Base-by-base conservation (phyloP, 805 yeast species). In the Candida tibetensis region DNA sequence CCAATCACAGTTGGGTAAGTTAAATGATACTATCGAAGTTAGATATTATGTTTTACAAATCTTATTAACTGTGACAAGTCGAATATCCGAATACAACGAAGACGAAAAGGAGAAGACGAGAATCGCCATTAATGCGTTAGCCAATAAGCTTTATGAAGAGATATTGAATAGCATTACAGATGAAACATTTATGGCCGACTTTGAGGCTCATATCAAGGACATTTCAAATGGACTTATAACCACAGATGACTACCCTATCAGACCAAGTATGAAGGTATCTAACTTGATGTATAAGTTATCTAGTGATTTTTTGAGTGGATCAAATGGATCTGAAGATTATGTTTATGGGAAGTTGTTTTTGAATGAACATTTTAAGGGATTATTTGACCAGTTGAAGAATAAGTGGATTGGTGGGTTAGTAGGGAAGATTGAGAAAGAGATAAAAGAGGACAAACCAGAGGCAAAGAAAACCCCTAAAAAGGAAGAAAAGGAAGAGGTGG, bases 371-470 rank as follows among this genome's bases (percentile, higher is more conserved):
- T 45, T 52, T 12, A 45, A 29, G 14, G 30, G 36, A 0, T 28
- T 42, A 1, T 67, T 65, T 36, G 38, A 42, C 3, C 34, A 41
- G n/a, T 35, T 38, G n/a, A 69, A 68, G 44, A 62, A 61, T 37
- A 36, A 48, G 4, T 66, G 71, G 71, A 36, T 56, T 18, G 36
- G 36, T 17, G 36, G 41, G 3, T 18, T 30, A n/a, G 32, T 45
- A 2, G 15, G 41, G 5, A 19, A 28, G 32, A 29, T 15, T 9
- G 17, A 16, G 23, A 17, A 3, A 4, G 4, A 5, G 7, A 15
- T 22, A 7, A 12, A 16, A 16, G 4, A 16, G 10, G 10, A 13
- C 7, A 27, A 27, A 12, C 7, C 8, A 7, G 6, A 12, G 13
- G 13, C 7, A 7, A 29, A 29, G 27, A 10, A 18, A 16, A 28